Percentiles rank a stretch among this genome's conserved stretches.
These are phyloP conservation scores for Trichosanthes truncata DNA, from an alignment of 306 rosid species.

Conservation along the genomic window DNA sequence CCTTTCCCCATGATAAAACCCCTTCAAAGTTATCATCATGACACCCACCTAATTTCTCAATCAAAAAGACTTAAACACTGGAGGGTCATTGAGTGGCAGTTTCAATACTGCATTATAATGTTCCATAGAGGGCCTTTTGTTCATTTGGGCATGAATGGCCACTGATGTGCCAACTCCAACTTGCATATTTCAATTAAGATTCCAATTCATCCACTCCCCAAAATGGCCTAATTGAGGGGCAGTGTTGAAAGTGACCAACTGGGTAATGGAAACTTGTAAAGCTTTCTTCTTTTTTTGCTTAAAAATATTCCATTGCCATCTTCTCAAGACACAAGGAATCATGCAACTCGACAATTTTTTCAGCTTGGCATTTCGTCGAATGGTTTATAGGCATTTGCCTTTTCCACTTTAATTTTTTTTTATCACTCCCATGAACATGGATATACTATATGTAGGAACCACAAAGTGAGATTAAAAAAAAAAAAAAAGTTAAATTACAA, in stretches of 20 bases:
- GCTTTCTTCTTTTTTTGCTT: background rate
- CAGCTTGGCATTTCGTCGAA: background rate
- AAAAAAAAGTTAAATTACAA: too few species aligned
- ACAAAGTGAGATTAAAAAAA: background rate
- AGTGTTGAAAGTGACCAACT: slow-evolving; percentile 6
- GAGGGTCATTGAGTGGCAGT: background rate
- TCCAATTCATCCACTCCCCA: background rate
- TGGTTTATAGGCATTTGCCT: background rate
- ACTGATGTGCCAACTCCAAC: background rate
- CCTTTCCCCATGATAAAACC: background rate
- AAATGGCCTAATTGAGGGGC: background rate
- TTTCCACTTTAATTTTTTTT: background rate
- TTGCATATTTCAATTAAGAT: background rate
- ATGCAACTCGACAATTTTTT: background rate
- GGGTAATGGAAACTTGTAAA: background rate
- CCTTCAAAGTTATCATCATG: background rate
- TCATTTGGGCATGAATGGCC: background rate
- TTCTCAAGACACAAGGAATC: background rate
- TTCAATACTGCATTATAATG: background rate
- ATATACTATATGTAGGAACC: background rate
- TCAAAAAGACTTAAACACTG: background rate
- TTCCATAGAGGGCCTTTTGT: background rate
- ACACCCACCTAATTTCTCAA: background rate
- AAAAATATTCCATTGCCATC: slow-evolving; percentile 1
- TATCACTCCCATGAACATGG: background rate